These are phyloP conservation scores for Melaleuca quinquenervia DNA, from an alignment of 345 rosid species.

Conservation along the genomic window DNA sequence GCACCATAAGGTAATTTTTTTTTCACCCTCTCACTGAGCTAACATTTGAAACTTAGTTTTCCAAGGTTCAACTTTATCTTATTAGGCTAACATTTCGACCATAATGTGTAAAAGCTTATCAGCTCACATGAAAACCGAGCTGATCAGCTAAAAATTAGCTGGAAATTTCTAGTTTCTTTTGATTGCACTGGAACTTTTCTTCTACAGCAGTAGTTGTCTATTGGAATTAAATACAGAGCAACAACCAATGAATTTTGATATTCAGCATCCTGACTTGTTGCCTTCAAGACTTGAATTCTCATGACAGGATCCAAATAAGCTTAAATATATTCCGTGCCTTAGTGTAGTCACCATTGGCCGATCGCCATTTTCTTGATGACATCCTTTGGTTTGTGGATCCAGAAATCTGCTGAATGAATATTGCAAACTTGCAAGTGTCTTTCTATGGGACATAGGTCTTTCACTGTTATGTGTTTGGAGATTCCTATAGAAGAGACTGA, in stretches of 20 bases:
- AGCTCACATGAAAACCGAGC: background rate
- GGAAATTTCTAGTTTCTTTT: background rate
- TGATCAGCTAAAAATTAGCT: background rate
- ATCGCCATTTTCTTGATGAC: background rate
- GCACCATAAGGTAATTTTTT: conserved; percentile 69
- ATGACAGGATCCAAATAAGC: background rate
- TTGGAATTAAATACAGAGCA: background rate
- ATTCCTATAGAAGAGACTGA: background rate
- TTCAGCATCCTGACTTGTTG: background rate
- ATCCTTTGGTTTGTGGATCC: background rate
- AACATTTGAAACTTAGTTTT: background rate
- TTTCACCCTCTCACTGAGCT: background rate
- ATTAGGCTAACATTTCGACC: background rate
- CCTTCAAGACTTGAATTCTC: background rate
- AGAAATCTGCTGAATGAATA: background rate
- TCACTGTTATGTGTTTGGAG: background rate
- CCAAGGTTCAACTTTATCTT: background rate
- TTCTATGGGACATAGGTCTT: background rate
- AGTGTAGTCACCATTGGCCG: background rate
- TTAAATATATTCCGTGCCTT: background rate
- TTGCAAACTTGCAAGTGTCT: background rate
- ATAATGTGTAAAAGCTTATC: background rate
- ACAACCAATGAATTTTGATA: background rate
- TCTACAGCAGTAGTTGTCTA: background rate
- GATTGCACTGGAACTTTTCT: background rate